phyloP scores from a whole-genome alignment of 2,329 filamentous ascomycete genomes.

The Nemania serpens region DNA sequence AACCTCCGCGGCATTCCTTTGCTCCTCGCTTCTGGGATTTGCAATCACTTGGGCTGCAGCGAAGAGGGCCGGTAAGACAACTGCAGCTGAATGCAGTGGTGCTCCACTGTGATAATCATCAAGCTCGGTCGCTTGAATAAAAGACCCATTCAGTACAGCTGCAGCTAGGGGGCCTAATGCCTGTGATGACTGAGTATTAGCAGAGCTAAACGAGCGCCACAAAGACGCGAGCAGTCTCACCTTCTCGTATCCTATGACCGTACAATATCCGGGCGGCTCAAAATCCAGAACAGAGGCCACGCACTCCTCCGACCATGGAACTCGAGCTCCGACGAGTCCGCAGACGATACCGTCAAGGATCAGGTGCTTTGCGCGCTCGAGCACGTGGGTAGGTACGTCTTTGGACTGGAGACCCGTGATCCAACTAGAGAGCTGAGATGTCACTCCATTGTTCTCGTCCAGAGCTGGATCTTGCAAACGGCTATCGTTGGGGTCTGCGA shows the following conservation, averaged over 20 bases:
- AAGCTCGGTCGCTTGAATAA: constrained; percentile 50
- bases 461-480: not conserved
- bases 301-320: constrained; percentile 48
- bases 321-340: constrained; percentile 45
- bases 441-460: not conserved
- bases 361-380: constrained; percentile 46
- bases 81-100: constrained; percentile 34
- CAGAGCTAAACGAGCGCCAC: no score
- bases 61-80: constrained; percentile 42
- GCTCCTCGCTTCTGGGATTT: not conserved
- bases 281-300: constrained; percentile 40
- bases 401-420: not conserved
- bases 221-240: constrained; percentile 25
- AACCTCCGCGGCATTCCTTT: constrained; percentile 18
- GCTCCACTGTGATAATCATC: constrained; percentile 50
- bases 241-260: constrained; percentile 35
- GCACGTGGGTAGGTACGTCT: constrained; percentile 24
- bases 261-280: constrained; percentile 41
- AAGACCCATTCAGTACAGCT: constrained; percentile 48
- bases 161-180: constrained; percentile 43
- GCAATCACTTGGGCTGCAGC: constrained; percentile 36
- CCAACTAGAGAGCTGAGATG: not conserved
- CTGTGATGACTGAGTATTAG: not conserved
- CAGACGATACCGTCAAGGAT: constrained; percentile 50
- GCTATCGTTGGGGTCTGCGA: not conserved